Evolutionary conservation across 2,329 filamentous ascomycete species (phyloP), one percentile per base, ranked within the genome.

Genomic region (Plenodomus tracheiphilus): DNA sequence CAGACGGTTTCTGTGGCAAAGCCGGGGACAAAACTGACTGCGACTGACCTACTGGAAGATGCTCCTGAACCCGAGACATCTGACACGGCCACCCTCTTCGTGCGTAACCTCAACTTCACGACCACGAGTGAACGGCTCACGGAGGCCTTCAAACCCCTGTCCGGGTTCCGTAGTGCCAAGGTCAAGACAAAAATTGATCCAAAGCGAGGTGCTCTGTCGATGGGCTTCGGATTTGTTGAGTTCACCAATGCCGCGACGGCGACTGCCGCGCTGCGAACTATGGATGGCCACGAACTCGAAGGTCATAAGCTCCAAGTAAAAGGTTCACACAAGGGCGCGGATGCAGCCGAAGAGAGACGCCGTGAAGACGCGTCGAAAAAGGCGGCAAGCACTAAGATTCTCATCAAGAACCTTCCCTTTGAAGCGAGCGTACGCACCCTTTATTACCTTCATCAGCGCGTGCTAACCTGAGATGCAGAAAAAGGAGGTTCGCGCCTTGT

Each of bases 381-480:
- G 74, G 76, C 83, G 42, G 85, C 89, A 19, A 83, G 85, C 59
- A 97, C 92, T 40, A 97, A 97, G 81, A 88, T 99, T 68, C 87
- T 97, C 74, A 88, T 99, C 78, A 99, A 97, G 80, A 99, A 99
- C 78, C 77, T 99, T 74, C 93, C 94, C 17, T 99, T 99, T 77
- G 91, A 97, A 77, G 88, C 89, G 47, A 66, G 62, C 49, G 66
- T 68, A 60, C 57, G 65, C 57, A 15, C 41, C 39, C 37, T 48
- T 50, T 41, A 40, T 53, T 19, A 44, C 35, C 17, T 39, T 44
- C 20, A 34, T 28, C 35, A 46, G 35, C 51, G 40, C 32, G 32
- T 59, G 47, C 59, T 68, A 58, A 68, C 48, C 25, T 34, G 35
- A 41, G 11, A n/a, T 43, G 25, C 46, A 68, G 64, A 97, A 96